Evolutionary conservation across 495 filamentous ascomycete species (phyloP), one percentile per base, ranked within the genome.

Genomic region (Cairneyella variabilis): DNA sequence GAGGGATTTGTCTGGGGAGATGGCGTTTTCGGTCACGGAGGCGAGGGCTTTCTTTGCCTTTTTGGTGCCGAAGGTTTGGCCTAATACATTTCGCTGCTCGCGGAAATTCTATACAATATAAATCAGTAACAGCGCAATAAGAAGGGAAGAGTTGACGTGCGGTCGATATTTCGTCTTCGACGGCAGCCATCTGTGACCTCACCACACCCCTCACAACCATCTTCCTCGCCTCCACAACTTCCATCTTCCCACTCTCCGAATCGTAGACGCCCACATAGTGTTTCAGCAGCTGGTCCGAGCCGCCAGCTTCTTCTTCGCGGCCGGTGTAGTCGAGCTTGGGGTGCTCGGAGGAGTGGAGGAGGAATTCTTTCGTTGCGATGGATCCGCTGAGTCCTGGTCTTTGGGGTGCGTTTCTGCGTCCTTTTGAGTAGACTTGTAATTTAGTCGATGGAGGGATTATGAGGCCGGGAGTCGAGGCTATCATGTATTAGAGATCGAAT

Each of bases 241-340:
- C 74, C 60, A 97, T 74, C 50, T 82, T 79, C 37, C 83, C 83
- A 5, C 77, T 83, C 38, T 76, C 71, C 0, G 89, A 86, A 61
- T 98, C 89, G 57, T 84, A 90, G 40, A 97, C 75, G 25, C 88
- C 93, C 54, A 96, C 68, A 68, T 95, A 98, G 69, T 97, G 88
- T 60, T 88, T 88, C 51, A 95, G 67, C 38, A 84, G 69, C 9
- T 79, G 75, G 51, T 91, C 83, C 12, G 78, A 69, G 4, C 69
- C 69, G 53, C 79, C 77, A 12, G 80, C 78, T 12, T 78, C 72
- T 51, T 87, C 82, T 72, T 96, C 90, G 18, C 81, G 79, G 25
- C 82, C 92, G 16, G 79, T 79, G 65, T 92, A 96, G 68, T 97
- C 89, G 53, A 98, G 68, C 51, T 80, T 85, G 37, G 76, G 74